Conservation (phyloP, 139 green algal species). For the Limnomonas spitsbergensis region DNA sequence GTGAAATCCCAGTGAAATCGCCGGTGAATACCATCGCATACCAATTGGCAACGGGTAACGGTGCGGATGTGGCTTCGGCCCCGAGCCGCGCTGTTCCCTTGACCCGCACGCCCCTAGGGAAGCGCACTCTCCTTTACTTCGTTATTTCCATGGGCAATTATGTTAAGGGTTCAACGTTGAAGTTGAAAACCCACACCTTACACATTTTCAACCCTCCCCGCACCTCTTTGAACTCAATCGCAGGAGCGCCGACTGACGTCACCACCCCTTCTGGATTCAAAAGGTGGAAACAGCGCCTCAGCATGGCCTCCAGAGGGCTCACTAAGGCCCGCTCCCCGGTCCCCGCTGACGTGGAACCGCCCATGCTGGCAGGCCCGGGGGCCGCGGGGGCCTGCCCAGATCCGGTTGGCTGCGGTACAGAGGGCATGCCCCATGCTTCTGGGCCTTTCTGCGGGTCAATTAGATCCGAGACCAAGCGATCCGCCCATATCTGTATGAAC, state of each 20-base stretch:
- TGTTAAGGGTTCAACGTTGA: too few relatives aligned
- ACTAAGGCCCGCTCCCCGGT: not conserved
- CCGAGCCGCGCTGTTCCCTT: too few relatives aligned
- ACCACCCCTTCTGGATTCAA: constrained; percentile 12
- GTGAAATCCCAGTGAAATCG: too few relatives aligned
- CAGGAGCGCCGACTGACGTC: not conserved
- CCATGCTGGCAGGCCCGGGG: not conserved
- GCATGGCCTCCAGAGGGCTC: constrained; percentile 12
- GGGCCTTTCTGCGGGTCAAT: constrained; percentile 23
- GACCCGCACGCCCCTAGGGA: too few relatives aligned
- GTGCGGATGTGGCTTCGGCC: too few relatives aligned
- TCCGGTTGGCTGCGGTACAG: not conserved
- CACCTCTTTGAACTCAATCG: constrained; percentile 13
- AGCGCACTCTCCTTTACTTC: too few relatives aligned
- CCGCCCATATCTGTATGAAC: constrained; percentile 50
- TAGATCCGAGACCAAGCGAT: constrained; percentile 33
- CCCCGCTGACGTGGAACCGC: not conserved
- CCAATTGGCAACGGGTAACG: too few relatives aligned
- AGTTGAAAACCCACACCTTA: too few relatives aligned
- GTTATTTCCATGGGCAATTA: too few relatives aligned
- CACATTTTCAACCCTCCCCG: not conserved
- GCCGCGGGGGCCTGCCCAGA: not conserved
- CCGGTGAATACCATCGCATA: too few relatives aligned
- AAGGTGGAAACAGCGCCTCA: not conserved
- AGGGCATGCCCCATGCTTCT: not conserved